Percentiles rank a stretch among this genome's conserved stretches.
These are phyloP conservation scores for Metarhizium album DNA, from an alignment of 2,329 filamentous ascomycete species.

Conservation along the genomic window DNA sequence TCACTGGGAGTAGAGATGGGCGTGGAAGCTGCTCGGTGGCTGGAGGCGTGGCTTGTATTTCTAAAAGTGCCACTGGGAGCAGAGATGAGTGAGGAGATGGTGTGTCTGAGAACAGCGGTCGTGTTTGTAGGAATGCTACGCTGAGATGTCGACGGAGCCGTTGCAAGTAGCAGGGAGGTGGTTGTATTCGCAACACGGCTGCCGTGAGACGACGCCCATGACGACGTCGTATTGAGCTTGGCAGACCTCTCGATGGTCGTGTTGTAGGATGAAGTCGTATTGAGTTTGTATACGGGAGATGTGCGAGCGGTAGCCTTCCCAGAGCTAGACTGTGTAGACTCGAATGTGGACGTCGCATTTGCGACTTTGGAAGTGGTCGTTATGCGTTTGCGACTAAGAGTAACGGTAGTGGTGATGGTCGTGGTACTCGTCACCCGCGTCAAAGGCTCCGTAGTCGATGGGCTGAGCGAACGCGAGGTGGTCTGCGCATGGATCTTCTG, in stretches of 20 bases:
- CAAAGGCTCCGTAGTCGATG: neutral
- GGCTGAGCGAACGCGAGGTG: neutral
- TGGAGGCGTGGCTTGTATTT: neutral
- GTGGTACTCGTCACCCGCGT: constrained; percentile 15
- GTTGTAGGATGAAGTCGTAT: neutral
- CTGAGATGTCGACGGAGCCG: neutral
- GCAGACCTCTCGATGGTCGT: no score
- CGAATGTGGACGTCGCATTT: neutral
- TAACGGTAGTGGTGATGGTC: constrained; percentile 17
- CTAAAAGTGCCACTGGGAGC: neutral
- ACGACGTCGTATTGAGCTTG: neutral
- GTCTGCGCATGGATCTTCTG: constrained; percentile 8
- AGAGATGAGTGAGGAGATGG: neutral
- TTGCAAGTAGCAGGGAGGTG: no score
- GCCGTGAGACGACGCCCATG: neutral
- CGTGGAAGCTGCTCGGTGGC: constrained; percentile 1
- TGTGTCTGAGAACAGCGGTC: neutral
- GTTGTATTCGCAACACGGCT: neutral
- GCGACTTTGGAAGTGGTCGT: neutral
- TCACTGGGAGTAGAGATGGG: constrained; percentile 2
- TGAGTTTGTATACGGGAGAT: neutral
- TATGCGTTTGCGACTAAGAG: constrained; percentile 6
- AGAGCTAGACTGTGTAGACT: neutral
- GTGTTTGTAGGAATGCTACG: neutral
- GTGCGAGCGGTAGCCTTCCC: neutral